These are phyloP conservation scores for Epichloe baconii DNA, from an alignment of 2,329 filamentous ascomycete genomes.

Conservation along the genomic window DNA sequence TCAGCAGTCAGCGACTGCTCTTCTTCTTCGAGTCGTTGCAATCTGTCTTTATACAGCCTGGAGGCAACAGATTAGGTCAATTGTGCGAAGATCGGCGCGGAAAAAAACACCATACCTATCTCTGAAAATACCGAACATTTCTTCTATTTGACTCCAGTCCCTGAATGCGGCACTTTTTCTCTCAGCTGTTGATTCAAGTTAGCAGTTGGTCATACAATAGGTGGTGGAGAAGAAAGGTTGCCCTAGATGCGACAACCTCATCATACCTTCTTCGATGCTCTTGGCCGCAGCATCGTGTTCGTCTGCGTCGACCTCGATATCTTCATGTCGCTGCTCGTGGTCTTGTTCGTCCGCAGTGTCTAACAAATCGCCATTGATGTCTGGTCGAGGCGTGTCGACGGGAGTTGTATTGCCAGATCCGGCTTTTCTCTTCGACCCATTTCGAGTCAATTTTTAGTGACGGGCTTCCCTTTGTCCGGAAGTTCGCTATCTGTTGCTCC, in stretches of 20 bases:
- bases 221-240: conserved; percentile 1
- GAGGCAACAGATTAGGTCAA: neutral
- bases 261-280: conserved; percentile 55
- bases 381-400: conserved; percentile 13
- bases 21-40: conserved; percentile 65
- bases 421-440: conserved; percentile 26
- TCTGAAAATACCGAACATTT: conserved; percentile 75
- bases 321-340: conserved; percentile 33
- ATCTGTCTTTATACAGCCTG: conserved; percentile 78
- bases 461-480: conserved; percentile 19
- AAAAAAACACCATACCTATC: conserved; percentile 45
- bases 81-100: neutral
- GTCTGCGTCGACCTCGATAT: conserved; percentile 33
- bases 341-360: conserved; percentile 27
- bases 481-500: conserved; percentile 13
- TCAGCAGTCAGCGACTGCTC: conserved; percentile 47
- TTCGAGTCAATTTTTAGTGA: conserved; percentile 27
- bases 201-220: conserved; percentile 6
- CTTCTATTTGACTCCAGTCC: conserved; percentile 67
- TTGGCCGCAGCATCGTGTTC: conserved; percentile 44
- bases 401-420: conserved; percentile 4
- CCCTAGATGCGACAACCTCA: conserved; percentile 14
- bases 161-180: conserved; percentile 71
- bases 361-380: conserved; percentile 18
- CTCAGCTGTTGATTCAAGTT: conserved; percentile 40